A percentile compares a stretch with the other conserved stretches of the same genome.
phyloP scores from a whole-genome alignment of 495 filamentous ascomycete genomes.

The Thermothielavioides terrestris region DNA sequence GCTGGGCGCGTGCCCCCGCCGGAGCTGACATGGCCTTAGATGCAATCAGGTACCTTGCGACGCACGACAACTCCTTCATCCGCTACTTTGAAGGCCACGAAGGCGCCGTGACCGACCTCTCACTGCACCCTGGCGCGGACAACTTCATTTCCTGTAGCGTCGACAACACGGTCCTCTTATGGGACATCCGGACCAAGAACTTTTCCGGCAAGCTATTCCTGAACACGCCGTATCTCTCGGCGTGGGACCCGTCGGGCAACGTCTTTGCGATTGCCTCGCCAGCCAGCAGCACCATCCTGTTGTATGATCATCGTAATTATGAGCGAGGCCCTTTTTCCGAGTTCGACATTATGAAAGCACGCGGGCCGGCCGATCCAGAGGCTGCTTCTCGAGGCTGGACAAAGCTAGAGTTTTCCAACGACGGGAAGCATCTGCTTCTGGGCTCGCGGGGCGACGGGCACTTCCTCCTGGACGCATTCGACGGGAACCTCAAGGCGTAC shows the following conservation, averaged over 20 bases:
- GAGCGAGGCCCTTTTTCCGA: conserved; percentile 81
- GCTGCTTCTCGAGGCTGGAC: conserved; percentile 59
- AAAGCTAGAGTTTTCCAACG: conserved; percentile 85
- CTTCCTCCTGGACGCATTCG: conserved; percentile 84
- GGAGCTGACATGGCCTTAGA: conserved; percentile 40
- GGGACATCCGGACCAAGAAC: conserved; percentile 69
- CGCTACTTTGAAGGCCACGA: conserved; percentile 91
- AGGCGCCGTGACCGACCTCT: conserved; percentile 68
- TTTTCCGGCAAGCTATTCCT: conserved; percentile 69
- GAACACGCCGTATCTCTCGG: conserved; percentile 65
- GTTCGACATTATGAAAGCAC: conserved; percentile 60
- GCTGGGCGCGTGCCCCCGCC: too few relatives aligned
- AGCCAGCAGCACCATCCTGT: conserved; percentile 62
- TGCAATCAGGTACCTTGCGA: conserved; percentile 80
- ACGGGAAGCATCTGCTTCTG: conserved; percentile 77
- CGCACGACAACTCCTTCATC: conserved; percentile 90
- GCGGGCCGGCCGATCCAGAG: conserved; percentile 25
- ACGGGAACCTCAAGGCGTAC: conserved; percentile 63
- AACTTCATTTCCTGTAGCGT: conserved; percentile 83
- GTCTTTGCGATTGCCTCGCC: conserved; percentile 88
- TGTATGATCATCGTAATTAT: conserved; percentile 91
- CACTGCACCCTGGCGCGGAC: conserved; percentile 66
- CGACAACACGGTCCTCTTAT: conserved; percentile 82
- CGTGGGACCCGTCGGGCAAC: conserved; percentile 80
- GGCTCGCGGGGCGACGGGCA: conserved; percentile 75